Base-by-base conservation (phyloP, 2,329 filamentous ascomycete species). In the Exophiala aquamarina region DNA sequence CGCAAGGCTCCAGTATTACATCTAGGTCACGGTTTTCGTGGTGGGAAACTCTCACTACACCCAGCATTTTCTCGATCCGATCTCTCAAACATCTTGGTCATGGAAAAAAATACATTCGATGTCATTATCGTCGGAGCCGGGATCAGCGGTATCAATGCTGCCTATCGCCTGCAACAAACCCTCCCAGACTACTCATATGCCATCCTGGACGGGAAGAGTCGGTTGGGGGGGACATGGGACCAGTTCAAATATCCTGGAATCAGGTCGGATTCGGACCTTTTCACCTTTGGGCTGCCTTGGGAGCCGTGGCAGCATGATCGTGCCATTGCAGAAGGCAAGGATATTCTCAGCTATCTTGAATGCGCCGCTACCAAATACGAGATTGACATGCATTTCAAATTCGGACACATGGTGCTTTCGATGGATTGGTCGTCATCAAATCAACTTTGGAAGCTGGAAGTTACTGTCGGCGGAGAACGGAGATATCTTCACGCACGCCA, bases 161-260 rank as follows among this genome's bases (percentile, higher is more conserved):
- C 79, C 11, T 89, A 90, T 60, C 80, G 83, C n/a, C 57, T 89
- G 1, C 81, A 88, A 57, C 71, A 72, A 1, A 65, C 75, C 19
- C 67, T 83, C 1, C 82, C 84, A 0, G 61, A 71, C 34, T 67
- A 74, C 31, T 76, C 66, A 2, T 90, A 86, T 61, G 73, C 78
- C 10, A 79, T 92, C 19, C 74, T 91, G 13, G 87, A 92, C 64
- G 75, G 74, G 2, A 81, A 87, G 26, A 70, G 75, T 41, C 69
- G 73, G 20, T 71, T 91, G 4, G 87, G 87, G 1, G 87, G 88
- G 1, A 92, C 87, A 0, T 91, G 87, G 87, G 82, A 85, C 59
- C 69, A 90, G 2, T 92, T 89, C 70, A 79, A 76, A 32, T 92
- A 89, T 57, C 87, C 54, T 6, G 57, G 87, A 5, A 84, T 88